Evolutionary conservation across 1,139 yeast species (phyloP).

Genomic region (Kurtzmaniella natalensis): DNA sequence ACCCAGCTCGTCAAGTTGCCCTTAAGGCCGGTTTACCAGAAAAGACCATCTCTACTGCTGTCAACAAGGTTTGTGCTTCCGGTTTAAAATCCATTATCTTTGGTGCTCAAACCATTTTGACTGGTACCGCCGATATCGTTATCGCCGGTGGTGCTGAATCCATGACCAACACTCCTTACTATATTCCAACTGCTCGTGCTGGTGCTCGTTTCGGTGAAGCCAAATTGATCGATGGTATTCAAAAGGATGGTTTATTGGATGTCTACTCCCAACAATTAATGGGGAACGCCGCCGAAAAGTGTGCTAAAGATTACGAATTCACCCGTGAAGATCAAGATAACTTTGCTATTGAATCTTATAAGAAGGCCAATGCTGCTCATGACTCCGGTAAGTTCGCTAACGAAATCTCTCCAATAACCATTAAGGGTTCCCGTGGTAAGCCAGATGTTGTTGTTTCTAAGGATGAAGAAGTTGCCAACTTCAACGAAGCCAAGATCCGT

Average conservation of each 20-base stretch:
- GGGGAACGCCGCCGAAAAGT: constrained; percentile 97
- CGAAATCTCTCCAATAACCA: constrained; percentile 83
- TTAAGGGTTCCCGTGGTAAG: constrained; percentile 90
- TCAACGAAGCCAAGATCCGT: constrained; percentile 70
- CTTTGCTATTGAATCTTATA: constrained; percentile 64
- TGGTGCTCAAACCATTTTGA: constrained; percentile 85
- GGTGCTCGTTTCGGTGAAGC: constrained; percentile 90
- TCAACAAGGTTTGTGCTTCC: constrained; percentile 96
- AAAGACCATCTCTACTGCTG: constrained; percentile 76
- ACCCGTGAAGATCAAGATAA: constrained; percentile 71
- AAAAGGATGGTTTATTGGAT: constrained; percentile 87
- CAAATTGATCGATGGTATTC: constrained; percentile 76
- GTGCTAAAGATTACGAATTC: constrained; percentile 69
- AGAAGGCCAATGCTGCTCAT: constrained; percentile 77
- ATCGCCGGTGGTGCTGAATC: constrained; percentile 98
- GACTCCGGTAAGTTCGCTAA: constrained; percentile 70
- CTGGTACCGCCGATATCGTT: constrained; percentile 89
- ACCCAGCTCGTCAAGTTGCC: constrained; percentile 98
- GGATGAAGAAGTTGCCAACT: constrained; percentile 73
- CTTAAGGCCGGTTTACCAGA: constrained; percentile 81
- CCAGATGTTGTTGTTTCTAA: constrained; percentile 67
- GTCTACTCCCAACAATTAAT: constrained; percentile 82
- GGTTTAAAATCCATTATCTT: constrained; percentile 89
- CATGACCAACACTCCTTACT: constrained; percentile 95
- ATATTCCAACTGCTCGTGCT: constrained; percentile 75